Evolutionary conservation across 495 filamentous ascomycete genomes (phyloP), one percentile per base, ranked within the genome.

Genomic region (Penicillium roqueforti): DNA sequence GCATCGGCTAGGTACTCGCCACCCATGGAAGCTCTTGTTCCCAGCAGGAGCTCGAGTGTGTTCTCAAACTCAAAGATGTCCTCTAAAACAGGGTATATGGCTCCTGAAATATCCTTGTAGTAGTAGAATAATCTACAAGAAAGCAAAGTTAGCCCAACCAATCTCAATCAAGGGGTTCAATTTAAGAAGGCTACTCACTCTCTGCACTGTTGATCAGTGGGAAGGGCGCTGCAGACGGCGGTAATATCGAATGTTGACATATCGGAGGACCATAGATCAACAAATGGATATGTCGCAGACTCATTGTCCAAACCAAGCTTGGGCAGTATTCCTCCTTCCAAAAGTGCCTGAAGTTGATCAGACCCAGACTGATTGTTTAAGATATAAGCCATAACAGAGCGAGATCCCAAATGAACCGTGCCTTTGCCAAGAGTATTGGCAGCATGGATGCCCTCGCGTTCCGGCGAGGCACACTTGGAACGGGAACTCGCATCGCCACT

Each of bases 241-340:
- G 82, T 82, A 9, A 89, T 81, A 54, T 89, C 83, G 31, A 82
- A 80, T 1, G 83, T 76, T 9, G 87, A 88, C 78, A 89, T 89
- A 54, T 82, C 77, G 0, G 78, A 77, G 2, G 79, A 74, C 81
- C 81, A 85, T 28, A 85, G 62, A 58, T 83, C 81, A 10, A 84
- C 76, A 59, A 93, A 86, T 18, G 89, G 89, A 68, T 92, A 93
- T 20, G 88, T 89, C 23, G 88, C 87, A 31, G 79, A 80, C 51
- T 90, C 87, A 55, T 90, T 91, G 61, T 92, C 88, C 16, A 93
- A 80, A 11, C 88, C 89, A 32, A 93, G 78, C 25, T 92, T 86
- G 4, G 88, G 88, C 34, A 90, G 75, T 68, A 93, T 89, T 57
- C 85, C 87, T 47, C 87, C 86, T 60, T 89, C 83, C 44, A 92